Percentiles rank a stretch among this genome's conserved stretches.
Evolutionary conservation across 768 basidiomycete genomes (phyloP).

Genomic region (Xerocomellus dryophilus): DNA sequence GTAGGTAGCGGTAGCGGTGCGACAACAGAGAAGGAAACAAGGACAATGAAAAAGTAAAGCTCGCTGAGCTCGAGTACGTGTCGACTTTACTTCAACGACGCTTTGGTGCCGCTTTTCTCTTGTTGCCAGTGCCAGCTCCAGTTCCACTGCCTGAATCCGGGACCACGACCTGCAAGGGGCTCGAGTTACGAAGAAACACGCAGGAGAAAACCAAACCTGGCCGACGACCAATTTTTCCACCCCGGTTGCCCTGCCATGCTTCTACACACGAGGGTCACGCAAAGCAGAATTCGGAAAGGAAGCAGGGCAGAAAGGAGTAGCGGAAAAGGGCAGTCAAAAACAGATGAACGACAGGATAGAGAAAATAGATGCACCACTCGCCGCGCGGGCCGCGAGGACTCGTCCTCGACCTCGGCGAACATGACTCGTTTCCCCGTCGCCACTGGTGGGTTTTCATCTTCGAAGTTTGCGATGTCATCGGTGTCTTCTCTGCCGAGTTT

Average conservation of each 20-base stretch:
- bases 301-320: neutral
- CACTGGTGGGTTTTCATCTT: constrained; percentile 17
- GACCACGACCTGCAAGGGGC: constrained; percentile 1
- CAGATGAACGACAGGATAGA: neutral
- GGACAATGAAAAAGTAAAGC: neutral
- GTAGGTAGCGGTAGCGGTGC: neutral
- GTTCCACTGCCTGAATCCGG: constrained; percentile 2
- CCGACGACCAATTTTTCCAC: constrained; percentile 14
- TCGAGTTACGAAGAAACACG: neutral
- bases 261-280: constrained; percentile 14
- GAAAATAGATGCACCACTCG: constrained; percentile 20
- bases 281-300: neutral
- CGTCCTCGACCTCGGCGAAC: constrained; percentile 23
- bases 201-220: constrained; percentile 20
- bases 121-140: constrained; percentile 1
- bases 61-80: neutral
- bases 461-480: constrained; percentile 27
- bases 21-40: neutral
- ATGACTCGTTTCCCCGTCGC: constrained; percentile 24
- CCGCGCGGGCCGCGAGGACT: constrained; percentile 25
- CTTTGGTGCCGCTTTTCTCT: constrained; percentile 20
- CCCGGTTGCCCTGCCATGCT: constrained; percentile 19
- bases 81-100: constrained; percentile 21
- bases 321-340: neutral
- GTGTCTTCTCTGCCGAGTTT: constrained; percentile 26